phyloP scores from a whole-genome alignment of 306 rosid species.

The Chamaecrista fasciculata region DNA sequence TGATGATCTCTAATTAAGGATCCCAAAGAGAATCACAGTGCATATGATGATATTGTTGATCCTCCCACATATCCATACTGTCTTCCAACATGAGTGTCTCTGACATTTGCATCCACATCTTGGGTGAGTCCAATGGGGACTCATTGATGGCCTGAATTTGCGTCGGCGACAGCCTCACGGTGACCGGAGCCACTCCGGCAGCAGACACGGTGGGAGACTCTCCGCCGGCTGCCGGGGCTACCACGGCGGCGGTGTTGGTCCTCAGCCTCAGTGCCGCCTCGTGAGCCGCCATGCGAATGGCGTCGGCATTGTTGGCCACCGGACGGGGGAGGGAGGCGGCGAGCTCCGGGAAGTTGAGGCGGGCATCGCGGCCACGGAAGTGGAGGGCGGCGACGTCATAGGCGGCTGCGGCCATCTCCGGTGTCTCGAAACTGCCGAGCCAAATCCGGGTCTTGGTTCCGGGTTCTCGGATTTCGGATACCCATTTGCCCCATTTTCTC shows the following conservation, averaged over 20 bases:
- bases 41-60: constrained; percentile 1
- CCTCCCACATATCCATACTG: constrained; percentile 33
- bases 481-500: constrained; percentile 99
- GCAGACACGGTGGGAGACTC: not conserved
- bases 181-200: constrained; percentile 23
- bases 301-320: constrained; percentile 49
- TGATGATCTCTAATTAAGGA: constrained; percentile 20
- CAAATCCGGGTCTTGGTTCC: constrained; percentile 83
- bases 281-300: constrained; percentile 82
- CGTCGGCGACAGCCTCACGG: constrained; percentile 45
- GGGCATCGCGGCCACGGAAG: constrained; percentile 62
- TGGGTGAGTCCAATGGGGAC: constrained; percentile 49
- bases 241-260: not conserved
- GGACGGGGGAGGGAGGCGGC: constrained; percentile 63
- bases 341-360: constrained; percentile 73
- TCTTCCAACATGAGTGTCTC: constrained; percentile 36
- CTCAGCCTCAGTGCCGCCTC: constrained; percentile 64
- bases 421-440: constrained; percentile 82
- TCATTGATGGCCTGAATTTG: constrained; percentile 63
- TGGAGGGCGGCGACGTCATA: constrained; percentile 85
- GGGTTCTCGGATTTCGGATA: constrained; percentile 89
- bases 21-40: constrained; percentile 48
- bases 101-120: constrained; percentile 48
- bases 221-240: not conserved
- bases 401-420: constrained; percentile 87